Evolutionary conservation across 768 basidiomycete species (phyloP), one percentile per base, ranked within the genome.

Genomic region (Ephemerocybe angulata): DNA sequence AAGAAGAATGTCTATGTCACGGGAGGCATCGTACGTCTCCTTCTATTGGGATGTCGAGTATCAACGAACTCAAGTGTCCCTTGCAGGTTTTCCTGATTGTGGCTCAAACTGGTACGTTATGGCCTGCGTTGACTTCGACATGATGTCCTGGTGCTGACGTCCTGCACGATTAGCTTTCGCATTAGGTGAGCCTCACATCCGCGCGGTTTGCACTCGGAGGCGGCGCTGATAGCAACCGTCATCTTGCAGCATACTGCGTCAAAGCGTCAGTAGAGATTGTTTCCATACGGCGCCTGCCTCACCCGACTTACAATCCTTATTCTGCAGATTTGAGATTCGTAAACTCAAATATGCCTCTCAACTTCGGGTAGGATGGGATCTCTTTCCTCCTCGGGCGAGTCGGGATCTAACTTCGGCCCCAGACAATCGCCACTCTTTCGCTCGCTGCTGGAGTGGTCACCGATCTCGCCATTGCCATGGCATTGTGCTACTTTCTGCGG

Each of bases 401-500:
- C n/a, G n/a, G n/a, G 21, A 11, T 47, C 19, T 29, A 22, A 29
- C 52, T 10, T 30, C 46, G n/a, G 1, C 27, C 52, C 41, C 57
- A 84, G 82, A 28, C 71, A 1, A 51, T 83, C 17, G 85, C 78
- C 1, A 74, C 72, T 21, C 29, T 77, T 3, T 72, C 83, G 0
- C 72, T 87, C 2, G 74, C 69, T n/a, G 58, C 78, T 19, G 79
- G 82, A 1, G 73, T 79, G 35, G 29, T 72, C 5, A 78, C 80
- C 5, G 85, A 87, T 63, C 60, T 80, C 3, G 55, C 73, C 30
- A 84, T 79, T 29, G 80, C 85, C 3, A 64, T 62, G 0, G 70
- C 82, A 2, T 72, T 86, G 10, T 80, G 76, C 56, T 82, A 66
- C 58, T 85, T 81, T 67, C 69, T 87, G 58, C 77, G 79, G 52